Evolutionary conservation across 768 basidiomycete species (phyloP).

Genomic region (Suillus lakei): DNA sequence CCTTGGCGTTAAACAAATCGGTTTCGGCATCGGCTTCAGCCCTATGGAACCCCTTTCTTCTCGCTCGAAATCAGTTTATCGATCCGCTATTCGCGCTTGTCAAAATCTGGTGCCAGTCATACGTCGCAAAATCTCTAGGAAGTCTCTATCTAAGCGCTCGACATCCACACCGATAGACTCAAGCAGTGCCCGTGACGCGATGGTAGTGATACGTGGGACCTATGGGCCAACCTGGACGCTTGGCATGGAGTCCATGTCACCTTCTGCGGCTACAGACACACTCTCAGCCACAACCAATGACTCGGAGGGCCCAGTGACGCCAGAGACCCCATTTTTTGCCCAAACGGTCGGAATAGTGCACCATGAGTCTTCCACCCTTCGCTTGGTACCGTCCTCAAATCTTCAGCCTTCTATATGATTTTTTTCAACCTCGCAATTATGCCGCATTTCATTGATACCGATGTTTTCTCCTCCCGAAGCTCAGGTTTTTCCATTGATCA

Average conservation of each 20-base stretch:
- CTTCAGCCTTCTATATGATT: slow-evolving; percentile 5
- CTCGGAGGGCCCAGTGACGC: slow-evolving; percentile 10
- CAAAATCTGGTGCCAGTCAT: slow-evolving; percentile 7
- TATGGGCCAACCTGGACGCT: slow-evolving; percentile 10
- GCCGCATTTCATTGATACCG: slow-evolving; percentile 1
- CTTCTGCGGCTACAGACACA: not conserved
- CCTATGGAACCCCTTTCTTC: not conserved
- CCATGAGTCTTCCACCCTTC: slow-evolving; percentile 3
- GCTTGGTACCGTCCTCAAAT: slow-evolving; percentile 6
- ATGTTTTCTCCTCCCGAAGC: not conserved
- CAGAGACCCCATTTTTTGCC: slow-evolving; percentile 3
- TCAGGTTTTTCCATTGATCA: not conserved
- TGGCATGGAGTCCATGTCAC: not conserved
- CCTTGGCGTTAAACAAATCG: slow-evolving; percentile 35
- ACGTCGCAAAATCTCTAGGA: slow-evolving; percentile 10
- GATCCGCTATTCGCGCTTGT: slow-evolving; percentile 8
- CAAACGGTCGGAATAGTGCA: not conserved
- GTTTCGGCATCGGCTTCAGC: slow-evolving; percentile 52
- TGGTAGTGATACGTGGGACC: slow-evolving; percentile 7
- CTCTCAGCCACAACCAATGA: slow-evolving; percentile 5
- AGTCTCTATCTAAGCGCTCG: not conserved
- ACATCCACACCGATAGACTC: not conserved
- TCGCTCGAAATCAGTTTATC: slow-evolving; percentile 7
- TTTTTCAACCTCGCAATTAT: not conserved
- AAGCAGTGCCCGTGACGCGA: not conserved